A percentile compares a stretch with the other conserved stretches of the same genome.
Conservation (phyloP, 345 rosid genomes). For the Citrus cavaleriei region DNA sequence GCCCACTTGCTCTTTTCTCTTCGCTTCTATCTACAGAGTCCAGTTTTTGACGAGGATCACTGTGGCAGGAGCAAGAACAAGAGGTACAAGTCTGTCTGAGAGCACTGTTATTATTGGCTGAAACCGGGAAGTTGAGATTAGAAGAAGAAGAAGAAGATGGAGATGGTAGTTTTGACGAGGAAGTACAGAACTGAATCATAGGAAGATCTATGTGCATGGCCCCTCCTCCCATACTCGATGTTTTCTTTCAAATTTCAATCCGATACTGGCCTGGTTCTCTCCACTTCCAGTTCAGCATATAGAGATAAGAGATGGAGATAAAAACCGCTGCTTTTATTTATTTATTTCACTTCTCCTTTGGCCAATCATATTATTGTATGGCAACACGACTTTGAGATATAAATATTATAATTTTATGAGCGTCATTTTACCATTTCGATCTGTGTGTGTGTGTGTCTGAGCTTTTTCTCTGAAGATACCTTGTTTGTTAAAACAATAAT, state of each 20-base stretch:
- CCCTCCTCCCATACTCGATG: constrained; percentile 27
- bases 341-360: background rate
- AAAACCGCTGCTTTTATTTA: too few relatives aligned
- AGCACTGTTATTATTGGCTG: constrained; percentile 10
- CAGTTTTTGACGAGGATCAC: constrained; percentile 2
- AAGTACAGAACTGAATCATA: constrained; percentile 7
- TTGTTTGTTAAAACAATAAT: too few relatives aligned
- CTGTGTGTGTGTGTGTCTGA: too few relatives aligned
- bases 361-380: background rate
- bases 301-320: background rate
- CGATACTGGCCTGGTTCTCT: too few relatives aligned
- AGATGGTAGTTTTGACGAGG: background rate
- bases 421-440: background rate
- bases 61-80: background rate
- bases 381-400: background rate
- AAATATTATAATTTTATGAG: too few relatives aligned
- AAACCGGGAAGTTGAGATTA: constrained; percentile 12
- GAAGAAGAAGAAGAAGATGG: constrained; percentile 4
- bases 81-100: background rate
- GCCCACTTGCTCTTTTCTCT: constrained; percentile 12
- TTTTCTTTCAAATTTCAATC: background rate
- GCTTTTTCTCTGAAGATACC: too few relatives aligned
- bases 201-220: constrained; percentile 16
- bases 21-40: constrained; percentile 5
- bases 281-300: background rate